Evolutionary conservation across 2,329 filamentous ascomycete genomes (phyloP).

Genomic region (Fusarium liriodendri): DNA sequence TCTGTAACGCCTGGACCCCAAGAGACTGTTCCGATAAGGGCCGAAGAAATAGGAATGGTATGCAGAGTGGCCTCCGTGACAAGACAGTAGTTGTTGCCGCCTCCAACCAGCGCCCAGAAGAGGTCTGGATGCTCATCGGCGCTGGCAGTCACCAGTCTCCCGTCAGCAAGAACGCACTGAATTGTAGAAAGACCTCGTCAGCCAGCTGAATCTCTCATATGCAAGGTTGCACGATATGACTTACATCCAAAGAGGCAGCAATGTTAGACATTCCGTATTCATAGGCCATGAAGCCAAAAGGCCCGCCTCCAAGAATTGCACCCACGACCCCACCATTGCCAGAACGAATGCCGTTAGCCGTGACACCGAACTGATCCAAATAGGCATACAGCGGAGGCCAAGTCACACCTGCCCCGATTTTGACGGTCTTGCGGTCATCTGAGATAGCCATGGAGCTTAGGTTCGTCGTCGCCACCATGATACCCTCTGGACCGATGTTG

Average conservation of each 20-base stretch:
- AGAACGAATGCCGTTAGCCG: not conserved
- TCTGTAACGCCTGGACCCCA: not conserved
- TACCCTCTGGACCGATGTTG: not conserved
- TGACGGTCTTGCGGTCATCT: not conserved
- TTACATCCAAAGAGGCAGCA: not conserved
- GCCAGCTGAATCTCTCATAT: not conserved
- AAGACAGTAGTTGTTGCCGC: slow-evolving; percentile 1
- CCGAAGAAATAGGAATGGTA: not conserved
- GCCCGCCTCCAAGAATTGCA: not conserved
- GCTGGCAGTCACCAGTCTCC: not conserved
- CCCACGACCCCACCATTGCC: not conserved
- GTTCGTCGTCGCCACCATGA: not conserved
- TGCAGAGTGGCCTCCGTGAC: not conserved
- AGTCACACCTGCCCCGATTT: not conserved
- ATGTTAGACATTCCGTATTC: not conserved
- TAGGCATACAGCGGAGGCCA: not conserved
- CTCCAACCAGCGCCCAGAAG: slow-evolving; percentile 1
- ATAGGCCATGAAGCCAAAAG: not conserved
- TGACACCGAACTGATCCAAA: not conserved
- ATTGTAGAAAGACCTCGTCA: not conserved
- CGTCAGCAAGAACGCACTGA: not conserved
- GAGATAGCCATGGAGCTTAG: not conserved
- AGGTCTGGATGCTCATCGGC: slow-evolving; percentile 1
- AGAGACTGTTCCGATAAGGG: not conserved
- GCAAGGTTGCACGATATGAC: not conserved